These are phyloP conservation scores for Grammothele lineata DNA, from an alignment of 768 basidiomycete genomes.

Conservation along the genomic window DNA sequence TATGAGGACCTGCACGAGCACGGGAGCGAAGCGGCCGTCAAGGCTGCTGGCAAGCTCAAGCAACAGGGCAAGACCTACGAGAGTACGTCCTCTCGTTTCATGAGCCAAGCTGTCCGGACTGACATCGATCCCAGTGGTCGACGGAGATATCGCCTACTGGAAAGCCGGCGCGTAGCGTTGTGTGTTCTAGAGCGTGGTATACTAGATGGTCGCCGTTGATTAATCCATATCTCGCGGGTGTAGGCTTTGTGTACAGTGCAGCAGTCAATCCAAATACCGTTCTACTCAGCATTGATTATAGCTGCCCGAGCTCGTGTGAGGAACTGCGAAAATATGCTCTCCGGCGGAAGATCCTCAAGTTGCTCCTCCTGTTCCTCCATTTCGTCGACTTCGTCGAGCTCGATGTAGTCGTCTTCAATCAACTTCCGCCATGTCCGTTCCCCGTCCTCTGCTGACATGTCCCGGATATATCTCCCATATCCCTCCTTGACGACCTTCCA, in stretches of 20 bases:
- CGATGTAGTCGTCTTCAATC: too few relatives aligned
- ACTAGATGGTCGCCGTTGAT: background rate
- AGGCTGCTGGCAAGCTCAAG: constrained; percentile 90
- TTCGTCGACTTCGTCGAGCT: too few relatives aligned
- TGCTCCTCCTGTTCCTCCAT: too few relatives aligned
- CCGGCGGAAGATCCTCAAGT: too few relatives aligned
- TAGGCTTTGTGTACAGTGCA: constrained; percentile 9
- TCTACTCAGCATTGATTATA: too few relatives aligned
- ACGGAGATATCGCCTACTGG: constrained; percentile 93
- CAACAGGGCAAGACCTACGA: constrained; percentile 98
- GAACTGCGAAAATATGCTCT: too few relatives aligned
- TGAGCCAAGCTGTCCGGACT: background rate
- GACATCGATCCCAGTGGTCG: constrained; percentile 51
- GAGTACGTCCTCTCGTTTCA: constrained; percentile 46
- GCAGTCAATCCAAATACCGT: background rate
- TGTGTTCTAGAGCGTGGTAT: background rate
- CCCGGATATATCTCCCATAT: too few relatives aligned
- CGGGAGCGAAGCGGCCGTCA: constrained; percentile 87
- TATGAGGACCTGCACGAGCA: constrained; percentile 88
- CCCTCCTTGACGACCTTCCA: too few relatives aligned
- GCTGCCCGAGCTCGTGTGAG: too few relatives aligned
- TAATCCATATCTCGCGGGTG: background rate
- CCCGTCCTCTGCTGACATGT: too few relatives aligned
- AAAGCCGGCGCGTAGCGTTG: constrained; percentile 45
- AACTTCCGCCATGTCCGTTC: too few relatives aligned